These are phyloP conservation scores for Kwoniella mangroviensis DNA, from an alignment of 768 basidiomycete species.

Conservation along the genomic window DNA sequence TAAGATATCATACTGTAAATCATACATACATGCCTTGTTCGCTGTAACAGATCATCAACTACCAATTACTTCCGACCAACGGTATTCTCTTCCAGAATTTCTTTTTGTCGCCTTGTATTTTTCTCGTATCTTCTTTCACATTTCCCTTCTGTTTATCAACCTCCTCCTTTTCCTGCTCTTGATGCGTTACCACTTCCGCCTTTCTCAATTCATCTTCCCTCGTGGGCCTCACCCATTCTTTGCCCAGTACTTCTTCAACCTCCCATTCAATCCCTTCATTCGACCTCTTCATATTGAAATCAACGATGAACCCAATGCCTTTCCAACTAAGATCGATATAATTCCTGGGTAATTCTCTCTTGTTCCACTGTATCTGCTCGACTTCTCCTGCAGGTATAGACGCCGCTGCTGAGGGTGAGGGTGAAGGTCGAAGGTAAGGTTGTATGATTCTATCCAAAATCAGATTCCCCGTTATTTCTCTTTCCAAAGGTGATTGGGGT, in stretches of 20 bases:
- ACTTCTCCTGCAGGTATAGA: neutral
- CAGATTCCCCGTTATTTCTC: neutral
- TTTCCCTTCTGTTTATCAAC: neutral
- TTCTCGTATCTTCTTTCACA: neutral
- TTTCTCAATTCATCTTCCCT: neutral
- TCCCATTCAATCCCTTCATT: slow-evolving; percentile 34
- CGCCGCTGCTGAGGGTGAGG: neutral
- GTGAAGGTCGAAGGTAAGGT: slow-evolving; percentile 1
- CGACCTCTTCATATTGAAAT: slow-evolving; percentile 29
- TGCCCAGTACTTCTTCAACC: slow-evolving; percentile 23
- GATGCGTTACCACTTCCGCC: too few species aligned
- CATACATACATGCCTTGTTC: neutral
- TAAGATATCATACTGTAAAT: neutral
- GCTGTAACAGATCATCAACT: neutral
- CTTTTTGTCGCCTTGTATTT: neutral
- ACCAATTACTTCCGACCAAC: slow-evolving; percentile 14
- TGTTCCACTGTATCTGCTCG: slow-evolving; percentile 2
- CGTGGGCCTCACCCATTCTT: slow-evolving; percentile 15
- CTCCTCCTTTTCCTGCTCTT: neutral
- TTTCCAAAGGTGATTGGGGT: neutral
- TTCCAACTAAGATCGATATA: slow-evolving; percentile 30
- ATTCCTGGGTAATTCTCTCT: slow-evolving; percentile 16
- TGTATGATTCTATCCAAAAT: slow-evolving; percentile 1
- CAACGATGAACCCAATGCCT: slow-evolving; percentile 33
- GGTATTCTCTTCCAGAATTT: slow-evolving; percentile 15